phyloP scores from a whole-genome alignment of 345 rosid species.

The Linum usitatissimum region DNA sequence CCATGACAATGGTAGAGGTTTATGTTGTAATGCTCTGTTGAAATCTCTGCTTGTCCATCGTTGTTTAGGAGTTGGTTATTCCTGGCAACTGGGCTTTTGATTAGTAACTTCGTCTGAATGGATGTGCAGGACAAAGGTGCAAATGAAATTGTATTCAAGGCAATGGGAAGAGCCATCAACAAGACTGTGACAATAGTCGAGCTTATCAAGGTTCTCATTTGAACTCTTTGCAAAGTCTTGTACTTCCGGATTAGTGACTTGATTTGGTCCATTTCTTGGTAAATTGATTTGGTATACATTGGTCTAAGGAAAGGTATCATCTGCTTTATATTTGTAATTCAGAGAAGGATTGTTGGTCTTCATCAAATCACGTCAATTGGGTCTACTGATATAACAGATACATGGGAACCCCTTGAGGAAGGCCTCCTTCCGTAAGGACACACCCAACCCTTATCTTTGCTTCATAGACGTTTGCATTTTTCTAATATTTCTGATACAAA shows the following conservation, averaged over 20 bases:
- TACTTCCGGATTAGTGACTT: no score
- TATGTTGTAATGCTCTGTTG: no score
- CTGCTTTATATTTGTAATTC: constrained; percentile 13
- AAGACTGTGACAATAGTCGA: constrained; percentile 94
- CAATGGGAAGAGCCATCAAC: constrained; percentile 98
- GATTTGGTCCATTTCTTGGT: neutral
- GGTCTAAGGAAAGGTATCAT: neutral
- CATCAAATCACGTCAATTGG: constrained; percentile 84
- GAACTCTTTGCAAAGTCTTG: neutral
- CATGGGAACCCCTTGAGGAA: constrained; percentile 93
- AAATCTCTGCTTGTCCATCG: no score
- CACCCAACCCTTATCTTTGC: neutral
- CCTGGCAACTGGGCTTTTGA: no score
- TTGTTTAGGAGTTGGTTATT: neutral
- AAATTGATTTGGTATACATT: neutral
- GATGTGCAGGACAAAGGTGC: constrained; percentile 57
- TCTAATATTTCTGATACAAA: no score
- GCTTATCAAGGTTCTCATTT: constrained; percentile 53
- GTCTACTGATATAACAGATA: constrained; percentile 83
- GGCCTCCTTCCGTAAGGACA: constrained; percentile 87
- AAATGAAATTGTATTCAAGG: constrained; percentile 74
- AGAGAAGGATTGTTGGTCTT: constrained; percentile 92
- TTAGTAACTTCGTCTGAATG: neutral
- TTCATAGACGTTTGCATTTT: neutral
- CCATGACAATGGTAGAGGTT: no score